A percentile compares a stretch with the other conserved stretches of the same genome.
phyloP scores from a whole-genome alignment of 345 rosid genomes.

The Bruguiera parviflora region DNA sequence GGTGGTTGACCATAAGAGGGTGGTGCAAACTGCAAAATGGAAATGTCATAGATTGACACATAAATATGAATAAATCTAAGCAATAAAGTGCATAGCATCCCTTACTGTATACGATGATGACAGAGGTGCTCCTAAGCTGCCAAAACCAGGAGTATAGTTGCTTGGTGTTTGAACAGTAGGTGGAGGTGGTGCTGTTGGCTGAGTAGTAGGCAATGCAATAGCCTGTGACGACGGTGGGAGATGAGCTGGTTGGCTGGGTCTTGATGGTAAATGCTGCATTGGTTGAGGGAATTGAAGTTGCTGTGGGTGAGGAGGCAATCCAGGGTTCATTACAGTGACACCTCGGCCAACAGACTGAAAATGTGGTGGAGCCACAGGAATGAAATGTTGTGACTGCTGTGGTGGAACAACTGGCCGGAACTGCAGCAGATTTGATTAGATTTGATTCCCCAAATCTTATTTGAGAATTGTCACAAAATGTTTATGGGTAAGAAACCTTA shows the following conservation, averaged over 20 bases:
- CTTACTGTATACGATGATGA: slow-evolving; percentile 69
- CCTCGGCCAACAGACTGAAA: slow-evolving; percentile 64
- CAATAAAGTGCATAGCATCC: slow-evolving; percentile 7
- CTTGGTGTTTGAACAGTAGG: slow-evolving; percentile 49
- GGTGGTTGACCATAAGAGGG: slow-evolving; percentile 53
- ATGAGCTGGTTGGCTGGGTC: slow-evolving; percentile 56
- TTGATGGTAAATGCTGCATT: slow-evolving; percentile 60
- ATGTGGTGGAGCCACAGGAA: slow-evolving; percentile 58
- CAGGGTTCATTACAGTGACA: slow-evolving; percentile 53
- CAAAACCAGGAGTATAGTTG: slow-evolving; percentile 48
- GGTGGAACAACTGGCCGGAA: slow-evolving; percentile 58
- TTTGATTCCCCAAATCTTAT: neutral
- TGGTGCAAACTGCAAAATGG: slow-evolving; percentile 55
- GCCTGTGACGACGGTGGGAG: slow-evolving; percentile 52
- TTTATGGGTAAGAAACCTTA: slow-evolving; percentile 33
- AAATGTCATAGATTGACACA: slow-evolving; percentile 16
- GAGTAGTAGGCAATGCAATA: slow-evolving; percentile 46
- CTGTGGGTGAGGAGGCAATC: slow-evolving; percentile 62
- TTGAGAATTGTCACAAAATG: slow-evolving; percentile 10
- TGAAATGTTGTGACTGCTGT: slow-evolving; percentile 63
- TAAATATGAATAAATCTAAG: slow-evolving; percentile 16
- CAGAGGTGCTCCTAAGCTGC: slow-evolving; percentile 53
- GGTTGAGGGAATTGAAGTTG: slow-evolving; percentile 60
- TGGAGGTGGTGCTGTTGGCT: slow-evolving; percentile 45
- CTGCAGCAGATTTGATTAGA: slow-evolving; percentile 39